Evolutionary conservation across 768 basidiomycete genomes (phyloP), one percentile per base, ranked within the genome.

Genomic region (Cubamyces sp.): DNA sequence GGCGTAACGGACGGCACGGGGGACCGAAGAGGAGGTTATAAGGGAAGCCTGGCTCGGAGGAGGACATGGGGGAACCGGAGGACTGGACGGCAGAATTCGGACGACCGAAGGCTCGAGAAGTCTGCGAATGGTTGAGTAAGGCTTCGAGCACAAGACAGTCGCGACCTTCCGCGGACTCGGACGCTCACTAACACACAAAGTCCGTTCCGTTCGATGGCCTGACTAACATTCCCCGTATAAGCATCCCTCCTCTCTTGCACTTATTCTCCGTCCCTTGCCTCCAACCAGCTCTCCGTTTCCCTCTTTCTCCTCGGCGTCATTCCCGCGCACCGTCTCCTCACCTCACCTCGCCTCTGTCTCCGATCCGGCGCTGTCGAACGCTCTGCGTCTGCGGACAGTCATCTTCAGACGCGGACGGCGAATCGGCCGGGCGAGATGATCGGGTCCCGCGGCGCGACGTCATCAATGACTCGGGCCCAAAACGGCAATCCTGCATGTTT

Each of bases 71-170:
- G 37, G 37, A 12, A 40, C 48, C 45, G 45, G 26, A 30, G 19
- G 16, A 15, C 37, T 6, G 51, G 47, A 54, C 66, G 66, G 63
- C 55, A 57, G 62, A 66, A 56, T 37, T 68, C 67, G 62, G 66
- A 60, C 43, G 56, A 60, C 60, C 41, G 67, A 68, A 68, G 50
- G 55, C 37, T 65, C 61, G 58, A 51, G 67, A 68, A 68, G 26
- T 34, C 34, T 34, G 34, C 28, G 57, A 46, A 25, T 47, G 8
- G 64, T 54, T 61, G 60, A 48, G 59, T 65, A 64, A 64, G 63
- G 58, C 54, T 41, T 28, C 47, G 23, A 57, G 18, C 15, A 8
- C 34, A n/a, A 30, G 34, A 34, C 14, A 48, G 45, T 14, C 18
- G 34, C 47, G 39, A 39, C 42, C 34, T 43, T 18, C 14, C 30